Base-by-base conservation (phyloP, 2,329 filamentous ascomycete genomes). In the Nemania sp. region DNA sequence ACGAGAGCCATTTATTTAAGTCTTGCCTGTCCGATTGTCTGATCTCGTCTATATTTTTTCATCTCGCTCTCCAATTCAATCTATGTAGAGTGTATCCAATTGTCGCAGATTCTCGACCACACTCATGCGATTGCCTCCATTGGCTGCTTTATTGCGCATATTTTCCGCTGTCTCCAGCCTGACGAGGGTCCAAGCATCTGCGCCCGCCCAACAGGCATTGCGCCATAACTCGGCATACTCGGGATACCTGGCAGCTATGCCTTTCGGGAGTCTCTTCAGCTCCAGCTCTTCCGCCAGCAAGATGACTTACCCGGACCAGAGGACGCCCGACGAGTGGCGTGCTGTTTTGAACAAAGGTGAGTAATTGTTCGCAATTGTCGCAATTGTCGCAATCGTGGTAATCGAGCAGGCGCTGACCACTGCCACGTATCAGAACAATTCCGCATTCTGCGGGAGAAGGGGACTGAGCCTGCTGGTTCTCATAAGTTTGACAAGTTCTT, bases 401-500 rank as follows among this genome's bases (percentile, higher is more conserved):
- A 48, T 28, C 11, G 26, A 20, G 40, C 12, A 40, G 31, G 31
- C 20, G 11, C 61, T 59, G 52, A 56, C 57, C 22, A 4, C 14
- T 15, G 8, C 2, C 12, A 17, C 17, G 23, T 37, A 17, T n/a
- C 65, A 96, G 93, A 97, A 68, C 94, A 99, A 80, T 99, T 97
- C 79, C 90, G 90, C 61, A 82, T 99, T 68, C 84, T 99, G 50
- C 88, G 94, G 60, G 78, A 95, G 71, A 93, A 97, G 72, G 94
- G 92, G 65, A 99, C 94, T 40, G 95, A 99, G 71, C 74, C 83
- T 2, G 83, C 93, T 14, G 86, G 83, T 63, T 86, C 87, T 5
- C 92, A 93, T 66, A 84, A 88, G 71, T 97, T 89, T 71, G 88
- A 99, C 77, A 91, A 93, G 72, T 91, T 97, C 78, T 82, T 86